These are phyloP conservation scores for Fraxinus americana DNA, from an alignment of 257 asterid species.

Conservation along the genomic window DNA sequence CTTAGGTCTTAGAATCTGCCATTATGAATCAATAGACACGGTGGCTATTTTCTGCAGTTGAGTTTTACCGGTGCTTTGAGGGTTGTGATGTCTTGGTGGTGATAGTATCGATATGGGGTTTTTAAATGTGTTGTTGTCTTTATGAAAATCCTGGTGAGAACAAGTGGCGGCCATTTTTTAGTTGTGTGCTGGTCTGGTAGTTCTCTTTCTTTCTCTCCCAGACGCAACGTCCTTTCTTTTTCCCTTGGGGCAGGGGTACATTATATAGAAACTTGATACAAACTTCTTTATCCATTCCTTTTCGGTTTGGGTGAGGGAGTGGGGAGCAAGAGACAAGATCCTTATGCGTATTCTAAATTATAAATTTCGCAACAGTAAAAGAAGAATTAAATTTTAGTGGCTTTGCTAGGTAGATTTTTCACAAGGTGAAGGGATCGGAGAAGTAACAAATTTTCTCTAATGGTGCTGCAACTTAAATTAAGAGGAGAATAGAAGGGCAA, in stretches of 20 bases:
- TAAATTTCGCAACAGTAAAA: neutral
- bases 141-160: neutral
- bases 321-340: neutral
- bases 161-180: neutral
- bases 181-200: neutral
- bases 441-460: neutral
- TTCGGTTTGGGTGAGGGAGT: neutral
- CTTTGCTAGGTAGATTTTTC: neutral
- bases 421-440: neutral
- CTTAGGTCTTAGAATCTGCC: no score
- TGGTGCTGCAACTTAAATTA: neutral
- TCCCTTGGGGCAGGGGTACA: neutral
- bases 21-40: no score
- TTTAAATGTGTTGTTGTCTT: neutral
- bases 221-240: neutral
- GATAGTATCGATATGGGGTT: neutral
- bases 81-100: neutral
- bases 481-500: neutral
- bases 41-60: neutral
- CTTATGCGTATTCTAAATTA: neutral
- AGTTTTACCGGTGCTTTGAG: neutral
- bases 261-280: neutral
- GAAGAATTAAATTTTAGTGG: constrained; percentile 1
- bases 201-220: neutral
- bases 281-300: neutral